Conservation (phyloP, 768 basidiomycete genomes). For the Cantharellus cinnabarinus region DNA sequence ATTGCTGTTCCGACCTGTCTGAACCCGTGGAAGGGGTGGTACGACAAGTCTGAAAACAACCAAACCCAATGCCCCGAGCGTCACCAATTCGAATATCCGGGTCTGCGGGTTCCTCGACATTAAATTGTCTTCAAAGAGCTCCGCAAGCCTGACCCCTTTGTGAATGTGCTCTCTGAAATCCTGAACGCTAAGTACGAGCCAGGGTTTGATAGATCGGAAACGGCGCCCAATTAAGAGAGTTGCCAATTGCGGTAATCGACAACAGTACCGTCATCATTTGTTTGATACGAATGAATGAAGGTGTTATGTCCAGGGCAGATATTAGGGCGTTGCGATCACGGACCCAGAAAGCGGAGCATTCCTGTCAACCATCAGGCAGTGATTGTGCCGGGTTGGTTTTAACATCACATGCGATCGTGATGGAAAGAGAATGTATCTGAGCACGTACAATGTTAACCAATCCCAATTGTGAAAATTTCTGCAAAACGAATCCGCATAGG, state of each 20-base stretch:
- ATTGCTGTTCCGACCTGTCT: too few species aligned
- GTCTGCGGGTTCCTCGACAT: too few species aligned
- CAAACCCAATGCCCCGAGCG: constrained; percentile 49
- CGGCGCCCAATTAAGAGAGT: constrained; percentile 61
- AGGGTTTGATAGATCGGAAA: constrained; percentile 78
- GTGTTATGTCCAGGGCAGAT: constrained; percentile 69
- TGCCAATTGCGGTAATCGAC: constrained; percentile 84
- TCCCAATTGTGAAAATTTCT: constrained; percentile 97
- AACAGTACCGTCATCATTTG: constrained; percentile 66
- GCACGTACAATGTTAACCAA: constrained; percentile 46
- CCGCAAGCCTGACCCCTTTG: too few species aligned
- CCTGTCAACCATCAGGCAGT: constrained; percentile 13
- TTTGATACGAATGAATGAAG: constrained; percentile 59
- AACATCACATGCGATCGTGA: neutral
- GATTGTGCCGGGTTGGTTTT: neutral
- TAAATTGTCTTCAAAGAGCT: too few species aligned
- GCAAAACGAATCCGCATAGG: constrained; percentile 58
- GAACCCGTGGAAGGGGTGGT: too few species aligned
- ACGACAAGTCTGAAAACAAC: constrained; percentile 48
- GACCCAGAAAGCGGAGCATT: constrained; percentile 64
- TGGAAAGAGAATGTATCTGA: too few species aligned
- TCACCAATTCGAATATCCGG: constrained; percentile 44
- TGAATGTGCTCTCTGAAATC: constrained; percentile 68
- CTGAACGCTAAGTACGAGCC: constrained; percentile 73
- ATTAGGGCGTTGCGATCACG: constrained; percentile 51